Conservation (phyloP, 1,284 basidiomycete species). For the Xerocomus amazonicus region DNA sequence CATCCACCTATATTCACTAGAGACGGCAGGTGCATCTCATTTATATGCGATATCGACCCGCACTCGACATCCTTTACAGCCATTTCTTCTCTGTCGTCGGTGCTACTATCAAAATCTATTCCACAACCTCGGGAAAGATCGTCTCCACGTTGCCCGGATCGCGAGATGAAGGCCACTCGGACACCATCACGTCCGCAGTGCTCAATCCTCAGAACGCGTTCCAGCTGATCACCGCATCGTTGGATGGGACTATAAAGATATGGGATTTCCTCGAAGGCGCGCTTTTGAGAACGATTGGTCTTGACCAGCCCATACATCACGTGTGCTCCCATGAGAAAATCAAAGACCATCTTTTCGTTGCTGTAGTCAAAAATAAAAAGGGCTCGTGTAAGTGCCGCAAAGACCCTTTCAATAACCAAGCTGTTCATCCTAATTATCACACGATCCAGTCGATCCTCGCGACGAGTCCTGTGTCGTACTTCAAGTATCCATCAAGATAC, state of each 20-base stretch:
- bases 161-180: constrained; percentile 43
- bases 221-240: constrained; percentile 84
- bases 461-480: constrained; percentile 56
- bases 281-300: constrained; percentile 70
- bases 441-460: constrained; percentile 12
- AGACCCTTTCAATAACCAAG: constrained; percentile 2
- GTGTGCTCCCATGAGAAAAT: constrained; percentile 67
- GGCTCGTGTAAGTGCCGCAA: constrained; percentile 36
- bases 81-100: constrained; percentile 86
- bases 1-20: constrained; percentile 77
- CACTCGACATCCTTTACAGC: constrained; percentile 40
- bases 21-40: constrained; percentile 72
- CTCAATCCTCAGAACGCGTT: constrained; percentile 86
- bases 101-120: constrained; percentile 78
- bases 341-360: constrained; percentile 68
- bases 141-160: constrained; percentile 74
- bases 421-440: constrained; percentile 10
- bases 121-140: constrained; percentile 68
- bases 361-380: constrained; percentile 50
- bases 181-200: constrained; percentile 69
- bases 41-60: constrained; percentile 11
- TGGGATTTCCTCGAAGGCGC: constrained; percentile 94
- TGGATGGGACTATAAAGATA: constrained; percentile 81
- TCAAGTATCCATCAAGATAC: constrained; percentile 56
- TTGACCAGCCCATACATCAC: constrained; percentile 70